These are phyloP conservation scores for Houttuynia cordata DNA, from an alignment of 164 flowering plant species.

Conservation along the genomic window DNA sequence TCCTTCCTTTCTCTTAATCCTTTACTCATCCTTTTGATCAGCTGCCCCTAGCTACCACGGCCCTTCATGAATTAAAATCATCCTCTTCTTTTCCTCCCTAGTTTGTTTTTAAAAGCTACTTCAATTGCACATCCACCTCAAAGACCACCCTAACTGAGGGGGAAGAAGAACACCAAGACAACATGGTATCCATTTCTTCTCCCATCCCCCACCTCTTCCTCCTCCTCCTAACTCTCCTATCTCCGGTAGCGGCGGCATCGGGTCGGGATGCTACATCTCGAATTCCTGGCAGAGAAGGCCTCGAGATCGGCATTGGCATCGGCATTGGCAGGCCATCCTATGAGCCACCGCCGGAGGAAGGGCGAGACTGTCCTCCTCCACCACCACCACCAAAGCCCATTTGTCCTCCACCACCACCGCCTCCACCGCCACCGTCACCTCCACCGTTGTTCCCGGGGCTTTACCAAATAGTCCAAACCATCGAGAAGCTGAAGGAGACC, in stretches of 20 bases:
- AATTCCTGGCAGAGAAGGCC: constrained; percentile 2
- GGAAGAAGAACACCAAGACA: too few relatives aligned
- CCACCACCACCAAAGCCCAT: not conserved
- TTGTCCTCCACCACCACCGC: not conserved
- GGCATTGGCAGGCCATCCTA: constrained; percentile 2
- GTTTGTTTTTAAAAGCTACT: not conserved
- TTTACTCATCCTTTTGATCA: not conserved
- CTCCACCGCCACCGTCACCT: not conserved
- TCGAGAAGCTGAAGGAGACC: not conserved
- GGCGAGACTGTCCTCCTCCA: not conserved
- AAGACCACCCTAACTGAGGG: too few relatives aligned
- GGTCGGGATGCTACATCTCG: not conserved
- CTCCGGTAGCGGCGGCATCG: too few relatives aligned
- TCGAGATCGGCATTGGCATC: constrained; percentile 8
- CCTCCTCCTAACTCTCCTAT: not conserved
- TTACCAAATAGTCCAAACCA: not conserved
- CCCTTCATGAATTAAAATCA: not conserved
- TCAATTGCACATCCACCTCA: not conserved
- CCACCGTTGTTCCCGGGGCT: not conserved
- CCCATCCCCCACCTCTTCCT: not conserved
- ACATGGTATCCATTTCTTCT: not conserved
- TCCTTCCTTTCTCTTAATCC: not conserved
- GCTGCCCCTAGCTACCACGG: not conserved
- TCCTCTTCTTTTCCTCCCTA: not conserved
- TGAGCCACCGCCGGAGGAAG: not conserved